Conservation (phyloP, 805 yeast species). For the Barnettozyma salicaria region DNA sequence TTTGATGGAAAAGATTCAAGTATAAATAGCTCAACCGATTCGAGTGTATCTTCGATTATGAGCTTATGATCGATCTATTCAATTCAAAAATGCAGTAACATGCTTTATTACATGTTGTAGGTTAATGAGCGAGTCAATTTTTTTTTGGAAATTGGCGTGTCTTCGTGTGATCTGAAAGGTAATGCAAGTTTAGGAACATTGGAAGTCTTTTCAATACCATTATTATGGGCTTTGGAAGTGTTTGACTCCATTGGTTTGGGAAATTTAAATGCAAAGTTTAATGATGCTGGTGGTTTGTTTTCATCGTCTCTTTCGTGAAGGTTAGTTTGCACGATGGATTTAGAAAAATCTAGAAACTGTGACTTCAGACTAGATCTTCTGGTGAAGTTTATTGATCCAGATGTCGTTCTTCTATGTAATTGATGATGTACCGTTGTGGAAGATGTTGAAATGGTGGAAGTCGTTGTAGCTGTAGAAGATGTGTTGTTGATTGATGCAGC, state of each 20-base stretch:
- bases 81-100: too few species aligned
- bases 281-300: slow-evolving; percentile 22
- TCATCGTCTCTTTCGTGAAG: slow-evolving; percentile 9
- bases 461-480: slow-evolving; percentile 7
- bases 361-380: slow-evolving; percentile 19
- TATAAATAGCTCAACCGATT: too few species aligned
- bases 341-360: slow-evolving; percentile 15
- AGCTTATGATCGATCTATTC: too few species aligned
- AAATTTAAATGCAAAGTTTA: slow-evolving; percentile 25
- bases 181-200: slow-evolving; percentile 8
- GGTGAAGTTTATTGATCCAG: slow-evolving; percentile 17
- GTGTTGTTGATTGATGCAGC: slow-evolving; percentile 16
- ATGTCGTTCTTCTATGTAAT: slow-evolving; percentile 22
- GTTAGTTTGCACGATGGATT: slow-evolving; percentile 7
- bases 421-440: background rate
- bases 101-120: slow-evolving; percentile 18
- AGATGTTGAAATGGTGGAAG: slow-evolving; percentile 7
- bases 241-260: slow-evolving; percentile 15
- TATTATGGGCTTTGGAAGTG: slow-evolving; percentile 8
- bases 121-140: slow-evolving; percentile 19
- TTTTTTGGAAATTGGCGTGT: slow-evolving; percentile 15
- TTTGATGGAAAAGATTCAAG: too few species aligned
- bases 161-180: slow-evolving; percentile 8
- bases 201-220: slow-evolving; percentile 1
- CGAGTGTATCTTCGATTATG: too few species aligned